Evolutionary conservation across 2,329 filamentous ascomycete genomes (phyloP).

Genomic region (Hymenoscyphus albidus): DNA sequence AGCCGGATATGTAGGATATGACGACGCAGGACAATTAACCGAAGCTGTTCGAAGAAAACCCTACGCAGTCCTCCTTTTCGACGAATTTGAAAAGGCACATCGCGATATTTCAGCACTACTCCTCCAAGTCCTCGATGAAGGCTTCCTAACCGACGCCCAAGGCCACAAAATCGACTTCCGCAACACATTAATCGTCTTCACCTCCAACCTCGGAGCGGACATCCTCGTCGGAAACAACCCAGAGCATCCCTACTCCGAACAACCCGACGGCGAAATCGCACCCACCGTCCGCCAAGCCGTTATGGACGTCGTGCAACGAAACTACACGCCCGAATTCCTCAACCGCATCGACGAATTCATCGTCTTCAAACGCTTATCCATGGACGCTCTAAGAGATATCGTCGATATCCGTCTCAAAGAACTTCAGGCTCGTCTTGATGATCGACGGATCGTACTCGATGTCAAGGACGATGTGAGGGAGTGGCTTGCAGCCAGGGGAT

Average conservation of each 20-base stretch:
- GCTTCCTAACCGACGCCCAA: conserved; percentile 91
- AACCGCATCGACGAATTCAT: conserved; percentile 98
- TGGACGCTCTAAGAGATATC: conserved; percentile 77
- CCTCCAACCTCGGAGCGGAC: conserved; percentile 89
- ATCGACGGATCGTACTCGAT: conserved; percentile 74
- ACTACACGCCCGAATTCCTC: conserved; percentile 87
- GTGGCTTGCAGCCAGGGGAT: conserved; percentile 86
- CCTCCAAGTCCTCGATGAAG: conserved; percentile 92
- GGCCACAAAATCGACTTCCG: conserved; percentile 96
- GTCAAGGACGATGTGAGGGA: conserved; percentile 69
- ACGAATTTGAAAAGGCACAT: conserved; percentile 97
- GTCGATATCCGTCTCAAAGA: conserved; percentile 88
- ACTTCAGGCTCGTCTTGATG: conserved; percentile 76
- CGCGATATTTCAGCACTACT: conserved; percentile 89
- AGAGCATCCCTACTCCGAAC: conserved; percentile 59
- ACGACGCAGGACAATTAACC: conserved; percentile 92
- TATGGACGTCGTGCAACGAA: conserved; percentile 76
- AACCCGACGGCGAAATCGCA: conserved; percentile 64
- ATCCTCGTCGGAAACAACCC: conserved; percentile 77
- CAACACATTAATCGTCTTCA: conserved; percentile 94
- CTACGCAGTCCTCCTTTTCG: conserved; percentile 90
- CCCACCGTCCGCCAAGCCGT: conserved; percentile 72
- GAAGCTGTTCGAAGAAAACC: conserved; percentile 93
- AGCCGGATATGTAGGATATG: conserved; percentile 93
- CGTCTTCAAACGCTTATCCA: conserved; percentile 83